A percentile compares a stretch with the other conserved stretches of the same genome.
Evolutionary conservation across 768 basidiomycete species (phyloP).

Genomic region (Mycena rosella): DNA sequence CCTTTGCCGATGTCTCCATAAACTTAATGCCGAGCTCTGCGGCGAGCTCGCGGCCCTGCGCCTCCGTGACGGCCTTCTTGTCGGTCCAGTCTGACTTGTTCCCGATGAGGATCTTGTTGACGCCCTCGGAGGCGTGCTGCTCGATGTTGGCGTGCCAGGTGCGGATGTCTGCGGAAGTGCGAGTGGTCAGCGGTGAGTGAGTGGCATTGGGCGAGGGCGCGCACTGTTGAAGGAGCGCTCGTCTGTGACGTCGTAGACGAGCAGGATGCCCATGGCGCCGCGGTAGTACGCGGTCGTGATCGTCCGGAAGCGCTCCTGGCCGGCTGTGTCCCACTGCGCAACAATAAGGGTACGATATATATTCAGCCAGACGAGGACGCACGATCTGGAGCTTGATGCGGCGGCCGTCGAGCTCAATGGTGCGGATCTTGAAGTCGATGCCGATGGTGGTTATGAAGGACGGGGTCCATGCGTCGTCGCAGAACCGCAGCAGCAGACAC

Average conservation of each 20-base stretch:
- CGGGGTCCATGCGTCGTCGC: conserved; percentile 38
- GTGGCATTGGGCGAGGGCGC: conserved; percentile 29
- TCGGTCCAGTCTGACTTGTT: conserved; percentile 99
- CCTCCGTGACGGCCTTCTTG: conserved; percentile 84
- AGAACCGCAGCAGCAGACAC: conserved; percentile 88
- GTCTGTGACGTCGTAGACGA: conserved; percentile 99
- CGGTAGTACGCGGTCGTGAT: conserved; percentile 99
- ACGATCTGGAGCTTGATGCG: conserved; percentile 99
- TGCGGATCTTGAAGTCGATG: conserved; percentile 99
- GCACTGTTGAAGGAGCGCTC: conserved; percentile 66
- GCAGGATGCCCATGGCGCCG: conserved; percentile 97
- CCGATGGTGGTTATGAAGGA: conserved; percentile 57
- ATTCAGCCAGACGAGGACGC: conserved; percentile 57
- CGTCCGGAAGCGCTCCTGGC: conserved; percentile 98
- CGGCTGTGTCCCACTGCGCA: conserved; percentile 97
- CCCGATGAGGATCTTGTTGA: conserved; percentile 98
- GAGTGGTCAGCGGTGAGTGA: conserved; percentile 1
- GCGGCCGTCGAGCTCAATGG: conserved; percentile 98
- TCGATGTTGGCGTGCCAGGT: conserved; percentile 85
- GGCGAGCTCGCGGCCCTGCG: conserved; percentile 75
- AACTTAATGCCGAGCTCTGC: conserved; percentile 95
- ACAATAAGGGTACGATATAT: no score
- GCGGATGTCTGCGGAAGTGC: conserved; percentile 22
- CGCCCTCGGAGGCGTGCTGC: conserved; percentile 96
- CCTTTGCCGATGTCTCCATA: conserved; percentile 99